Percentiles rank a stretch among this genome's conserved stretches.
Evolutionary conservation across 352 stramenopile genomes (phyloP).

Genomic region (Pythium periplocum): DNA sequence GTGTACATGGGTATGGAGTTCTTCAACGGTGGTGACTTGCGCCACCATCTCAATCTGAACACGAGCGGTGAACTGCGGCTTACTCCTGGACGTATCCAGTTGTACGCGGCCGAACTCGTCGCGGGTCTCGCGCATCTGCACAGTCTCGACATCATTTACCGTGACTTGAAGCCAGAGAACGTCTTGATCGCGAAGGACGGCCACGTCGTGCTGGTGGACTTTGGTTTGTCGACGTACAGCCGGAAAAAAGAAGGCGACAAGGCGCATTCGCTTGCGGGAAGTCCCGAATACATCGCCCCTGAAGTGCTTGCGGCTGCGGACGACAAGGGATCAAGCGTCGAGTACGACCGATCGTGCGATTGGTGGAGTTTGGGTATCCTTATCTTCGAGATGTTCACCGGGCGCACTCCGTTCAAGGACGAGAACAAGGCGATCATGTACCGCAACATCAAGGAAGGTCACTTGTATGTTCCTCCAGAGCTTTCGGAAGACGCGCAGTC

Average conservation of each 20-base stretch:
- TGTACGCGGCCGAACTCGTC: constrained; percentile 84
- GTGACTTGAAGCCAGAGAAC: constrained; percentile 87
- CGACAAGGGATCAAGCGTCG: constrained; percentile 29
- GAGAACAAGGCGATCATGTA: constrained; percentile 91
- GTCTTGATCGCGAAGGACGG: constrained; percentile 86
- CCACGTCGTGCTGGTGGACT: constrained; percentile 87
- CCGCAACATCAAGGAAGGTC: constrained; percentile 84
- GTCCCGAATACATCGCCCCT: constrained; percentile 89
- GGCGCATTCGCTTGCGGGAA: constrained; percentile 75
- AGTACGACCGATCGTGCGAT: constrained; percentile 81
- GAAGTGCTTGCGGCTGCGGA: constrained; percentile 81
- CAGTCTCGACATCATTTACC: constrained; percentile 88
- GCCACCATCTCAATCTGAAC: constrained; percentile 73
- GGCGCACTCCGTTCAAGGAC: constrained; percentile 90
- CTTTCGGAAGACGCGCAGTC: constrained; percentile 67
- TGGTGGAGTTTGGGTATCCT: constrained; percentile 91
- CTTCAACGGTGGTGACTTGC: constrained; percentile 95
- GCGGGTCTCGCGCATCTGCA: constrained; percentile 84
- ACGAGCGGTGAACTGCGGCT: constrained; percentile 59
- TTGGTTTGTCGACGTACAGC: constrained; percentile 85
- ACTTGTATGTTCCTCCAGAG: constrained; percentile 75
- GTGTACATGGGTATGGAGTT: constrained; percentile 99
- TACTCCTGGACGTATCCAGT: constrained; percentile 64
- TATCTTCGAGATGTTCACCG: constrained; percentile 89
- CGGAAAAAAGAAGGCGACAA: constrained; percentile 24